Evolutionary conservation across 306 rosid species (phyloP), one percentile per base, ranked within the genome.

Genomic region (Quercus wislizeni): DNA sequence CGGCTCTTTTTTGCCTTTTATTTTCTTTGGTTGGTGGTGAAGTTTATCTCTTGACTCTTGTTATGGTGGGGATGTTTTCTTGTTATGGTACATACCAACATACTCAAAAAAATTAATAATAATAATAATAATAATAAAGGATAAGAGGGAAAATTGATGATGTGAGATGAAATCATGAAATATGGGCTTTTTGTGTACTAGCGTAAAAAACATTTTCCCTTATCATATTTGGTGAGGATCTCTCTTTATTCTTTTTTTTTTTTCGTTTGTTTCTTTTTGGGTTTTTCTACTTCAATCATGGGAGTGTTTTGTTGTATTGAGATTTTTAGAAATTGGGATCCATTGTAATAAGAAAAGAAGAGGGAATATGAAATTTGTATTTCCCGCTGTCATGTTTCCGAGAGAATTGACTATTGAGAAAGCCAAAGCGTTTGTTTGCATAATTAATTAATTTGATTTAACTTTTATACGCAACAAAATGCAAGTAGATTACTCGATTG

Each of bases 301-400:
- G 54, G 54, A 12, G 54, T 49, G 17, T 49, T 49, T 12, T 49
- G 54, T 49, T 49, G 15, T 13, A 49, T 49, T 10, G 54, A 13
- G 15, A 12, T 58, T 58, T 7, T 58, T 25, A 58, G 31, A 20
- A 58, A 58, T 59, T 59, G 65, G 65, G 65, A 59, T 23, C 30
- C 30, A 58, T 3, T 27, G 25, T 6, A 5, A 27, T 6, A 25
- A 27, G 41, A 58, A 80, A 88, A 74, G 78, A 56, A 73, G 90
- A 83, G 92, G 94, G 92, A 90, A 88, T 31, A 38, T 62, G 79
- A 83, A 85, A 64, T 81, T 78, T 58, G 5, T 69, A 35, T 82
- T 84, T 88, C 89, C 92, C 94, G 89, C 94, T 81, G 67, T 63
- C 76, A 73, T 73, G 83, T 83, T 76, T 79, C 3, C 18, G 38